Evolutionary conservation across 208 protist species (phyloP).

Genomic region (Trichomonas vaginalis): DNA sequence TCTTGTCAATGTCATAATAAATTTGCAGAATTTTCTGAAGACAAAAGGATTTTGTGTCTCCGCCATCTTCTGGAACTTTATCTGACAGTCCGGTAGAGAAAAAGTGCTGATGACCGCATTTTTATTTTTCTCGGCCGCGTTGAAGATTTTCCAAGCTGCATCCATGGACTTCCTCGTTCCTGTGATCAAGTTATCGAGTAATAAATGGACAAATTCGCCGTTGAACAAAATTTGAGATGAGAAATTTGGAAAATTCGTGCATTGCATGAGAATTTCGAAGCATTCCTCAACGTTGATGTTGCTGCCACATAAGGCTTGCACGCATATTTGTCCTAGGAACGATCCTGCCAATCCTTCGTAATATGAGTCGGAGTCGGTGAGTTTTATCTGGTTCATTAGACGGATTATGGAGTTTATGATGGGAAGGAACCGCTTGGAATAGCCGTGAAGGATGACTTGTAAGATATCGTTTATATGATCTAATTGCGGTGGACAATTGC

Average conservation of each 20-base stretch:
- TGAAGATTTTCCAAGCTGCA: neutral
- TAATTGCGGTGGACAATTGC: neutral
- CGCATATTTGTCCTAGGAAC: neutral
- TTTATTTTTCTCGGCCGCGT: neutral
- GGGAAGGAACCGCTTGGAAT: neutral
- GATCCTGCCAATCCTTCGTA: neutral
- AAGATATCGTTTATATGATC: neutral
- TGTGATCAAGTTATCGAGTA: neutral
- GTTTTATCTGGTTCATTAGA: neutral
- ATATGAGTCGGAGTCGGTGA: neutral
- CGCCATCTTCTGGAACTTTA: neutral
- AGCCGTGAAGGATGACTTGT: neutral
- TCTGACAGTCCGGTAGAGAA: neutral
- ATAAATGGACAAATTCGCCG: neutral
- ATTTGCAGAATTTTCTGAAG: neutral
- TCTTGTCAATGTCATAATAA: neutral
- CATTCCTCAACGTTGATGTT: neutral
- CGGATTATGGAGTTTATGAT: neutral
- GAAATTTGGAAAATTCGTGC: neutral
- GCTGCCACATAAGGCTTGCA: neutral
- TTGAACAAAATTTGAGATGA: neutral
- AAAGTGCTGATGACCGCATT: neutral
- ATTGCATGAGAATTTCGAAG: neutral
- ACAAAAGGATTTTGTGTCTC: neutral
- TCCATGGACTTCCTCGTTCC: neutral